phyloP scores from a whole-genome alignment of 2,329 filamentous ascomycete species.

The Stagonosporopsis vannaccii region DNA sequence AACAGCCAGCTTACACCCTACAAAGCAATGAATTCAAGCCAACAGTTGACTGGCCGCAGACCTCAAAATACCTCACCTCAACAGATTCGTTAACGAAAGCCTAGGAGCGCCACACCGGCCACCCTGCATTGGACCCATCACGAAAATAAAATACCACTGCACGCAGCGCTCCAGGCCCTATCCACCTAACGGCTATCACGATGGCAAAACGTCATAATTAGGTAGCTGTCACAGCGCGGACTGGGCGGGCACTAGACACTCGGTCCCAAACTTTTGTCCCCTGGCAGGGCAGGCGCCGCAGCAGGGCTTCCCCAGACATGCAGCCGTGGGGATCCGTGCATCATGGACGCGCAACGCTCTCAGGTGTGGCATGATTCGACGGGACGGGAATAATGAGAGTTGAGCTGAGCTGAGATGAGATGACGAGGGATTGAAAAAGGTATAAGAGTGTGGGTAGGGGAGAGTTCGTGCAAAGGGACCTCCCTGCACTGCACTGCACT shows the following conservation, averaged over 20 bases:
- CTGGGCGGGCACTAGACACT: constrained; percentile 11
- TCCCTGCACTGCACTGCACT: too few species aligned
- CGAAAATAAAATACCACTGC: not conserved
- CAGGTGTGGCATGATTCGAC: not conserved
- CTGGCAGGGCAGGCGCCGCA: not conserved
- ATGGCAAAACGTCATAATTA: constrained; percentile 10
- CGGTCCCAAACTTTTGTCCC: constrained; percentile 15
- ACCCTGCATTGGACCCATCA: not conserved
- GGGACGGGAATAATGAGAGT: not conserved
- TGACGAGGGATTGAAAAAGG: not conserved
- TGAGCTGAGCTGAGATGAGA: not conserved
- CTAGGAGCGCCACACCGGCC: not conserved
- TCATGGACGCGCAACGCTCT: not conserved
- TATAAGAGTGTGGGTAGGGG: too few species aligned
- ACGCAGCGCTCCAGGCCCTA: not conserved
- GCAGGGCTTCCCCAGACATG: constrained; percentile 11
- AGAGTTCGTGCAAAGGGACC: too few species aligned
- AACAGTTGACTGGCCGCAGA: not conserved
- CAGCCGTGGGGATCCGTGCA: constrained; percentile 10
- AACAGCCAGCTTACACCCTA: not conserved
- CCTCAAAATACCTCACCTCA: not conserved
- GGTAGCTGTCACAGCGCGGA: constrained; percentile 12
- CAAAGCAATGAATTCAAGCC: not conserved
- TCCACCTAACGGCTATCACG: not conserved
- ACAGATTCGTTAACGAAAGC: not conserved